These are phyloP conservation scores for Kluyveromyces siamensis DNA, from an alignment of 805 yeast species.

Conservation along the genomic window DNA sequence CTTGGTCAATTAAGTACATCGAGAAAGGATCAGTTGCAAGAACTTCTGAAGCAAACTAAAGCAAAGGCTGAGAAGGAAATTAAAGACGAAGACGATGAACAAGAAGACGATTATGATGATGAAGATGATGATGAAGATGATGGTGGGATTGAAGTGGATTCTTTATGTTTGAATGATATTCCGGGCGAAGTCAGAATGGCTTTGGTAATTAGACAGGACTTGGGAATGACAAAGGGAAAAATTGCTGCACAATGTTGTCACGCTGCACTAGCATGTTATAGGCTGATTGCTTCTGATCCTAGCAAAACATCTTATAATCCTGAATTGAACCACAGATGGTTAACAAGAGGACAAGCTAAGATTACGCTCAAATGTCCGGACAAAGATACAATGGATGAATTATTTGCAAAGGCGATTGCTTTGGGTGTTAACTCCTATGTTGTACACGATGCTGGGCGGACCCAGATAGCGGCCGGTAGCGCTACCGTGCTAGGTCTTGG, in stretches of 20 bases:
- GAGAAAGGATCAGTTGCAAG: slow-evolving; percentile 10
- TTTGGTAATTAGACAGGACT: slow-evolving; percentile 75
- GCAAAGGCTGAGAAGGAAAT: slow-evolving; percentile 9
- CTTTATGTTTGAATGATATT: slow-evolving; percentile 49
- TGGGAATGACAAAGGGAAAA: slow-evolving; percentile 90
- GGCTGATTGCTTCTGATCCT: slow-evolving; percentile 46
- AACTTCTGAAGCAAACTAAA: slow-evolving; percentile 10
- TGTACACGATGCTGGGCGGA: slow-evolving; percentile 94
- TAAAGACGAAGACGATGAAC: slow-evolving; percentile 5
- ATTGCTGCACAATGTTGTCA: slow-evolving; percentile 97
- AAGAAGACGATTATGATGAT: slow-evolving; percentile 25
- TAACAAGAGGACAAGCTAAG: slow-evolving; percentile 81
- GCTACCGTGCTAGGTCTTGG: slow-evolving; percentile 96
- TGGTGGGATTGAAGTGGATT: slow-evolving; percentile 50
- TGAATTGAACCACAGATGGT: slow-evolving; percentile 66
- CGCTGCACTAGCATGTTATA: slow-evolving; percentile 89
- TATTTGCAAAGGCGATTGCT: slow-evolving; percentile 75
- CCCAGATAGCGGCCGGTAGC: slow-evolving; percentile 92
- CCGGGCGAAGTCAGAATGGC: slow-evolving; percentile 86
- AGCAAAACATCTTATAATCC: slow-evolving; percentile 48
- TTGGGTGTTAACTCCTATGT: slow-evolving; percentile 69
- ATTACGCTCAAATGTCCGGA: slow-evolving; percentile 71
- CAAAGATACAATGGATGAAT: slow-evolving; percentile 59
- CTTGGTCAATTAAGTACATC: slow-evolving; percentile 18
- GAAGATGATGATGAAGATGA: slow-evolving; percentile 41